Conservation (phyloP, 805 yeast species). For the Ogataea methylovora region DNA sequence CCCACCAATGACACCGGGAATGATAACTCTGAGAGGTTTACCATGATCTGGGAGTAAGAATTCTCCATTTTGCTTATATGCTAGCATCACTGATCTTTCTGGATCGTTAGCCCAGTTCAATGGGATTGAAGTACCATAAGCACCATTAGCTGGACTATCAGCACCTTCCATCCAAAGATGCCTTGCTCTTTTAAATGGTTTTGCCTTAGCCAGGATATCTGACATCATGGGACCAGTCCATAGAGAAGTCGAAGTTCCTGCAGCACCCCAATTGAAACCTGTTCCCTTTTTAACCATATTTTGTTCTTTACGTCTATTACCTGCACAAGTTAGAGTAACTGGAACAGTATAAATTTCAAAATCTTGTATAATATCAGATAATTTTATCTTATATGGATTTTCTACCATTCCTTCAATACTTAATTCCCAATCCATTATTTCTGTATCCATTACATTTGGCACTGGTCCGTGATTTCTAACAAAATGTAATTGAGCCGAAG, state of each 20-base stretch:
- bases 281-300: conserved; percentile 26
- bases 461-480: conserved; percentile 30
- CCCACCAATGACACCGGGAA: conserved; percentile 33
- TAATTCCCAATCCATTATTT: conserved; percentile 21
- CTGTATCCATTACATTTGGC: conserved; percentile 15
- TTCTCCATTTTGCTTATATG: conserved; percentile 29
- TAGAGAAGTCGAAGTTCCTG: conserved; percentile 25
- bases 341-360: conserved; percentile 26
- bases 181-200: conserved; percentile 20
- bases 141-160: conserved; percentile 25
- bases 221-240: conserved; percentile 27
- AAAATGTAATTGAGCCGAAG: conserved; percentile 24
- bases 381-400: conserved; percentile 16
- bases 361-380: conserved; percentile 16
- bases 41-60: conserved; percentile 29
- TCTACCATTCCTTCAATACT: conserved; percentile 24
- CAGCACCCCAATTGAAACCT: conserved; percentile 31
- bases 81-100: conserved; percentile 25
- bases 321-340: conserved; percentile 28
- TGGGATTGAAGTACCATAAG: conserved; percentile 27
- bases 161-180: conserved; percentile 28
- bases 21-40: conserved; percentile 25
- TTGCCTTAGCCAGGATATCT: conserved; percentile 20
- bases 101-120: conserved; percentile 25
- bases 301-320: conserved; percentile 28